A percentile compares a stretch with the other conserved stretches of the same genome.
Conservation (phyloP, 108 stramenopile species). For the Tribonema minus region DNA sequence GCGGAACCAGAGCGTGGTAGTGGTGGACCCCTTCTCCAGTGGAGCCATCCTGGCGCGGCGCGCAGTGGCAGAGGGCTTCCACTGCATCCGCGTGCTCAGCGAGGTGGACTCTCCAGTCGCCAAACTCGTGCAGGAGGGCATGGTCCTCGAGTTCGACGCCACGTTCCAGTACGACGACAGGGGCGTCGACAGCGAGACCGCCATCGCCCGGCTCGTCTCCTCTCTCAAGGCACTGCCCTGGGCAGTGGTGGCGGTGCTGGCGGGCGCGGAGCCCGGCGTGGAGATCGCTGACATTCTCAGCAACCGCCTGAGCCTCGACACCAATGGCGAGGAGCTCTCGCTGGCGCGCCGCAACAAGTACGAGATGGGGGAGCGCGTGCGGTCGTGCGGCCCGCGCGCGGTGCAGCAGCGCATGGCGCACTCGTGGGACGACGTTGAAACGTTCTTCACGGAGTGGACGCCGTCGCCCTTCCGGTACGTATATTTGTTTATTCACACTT, state of each 20-base stretch:
- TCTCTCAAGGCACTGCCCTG: constrained; percentile 29
- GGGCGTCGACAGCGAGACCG: constrained; percentile 27
- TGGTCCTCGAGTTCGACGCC: constrained; percentile 38
- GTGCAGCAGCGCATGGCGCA: constrained; percentile 71
- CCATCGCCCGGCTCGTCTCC: constrained; percentile 15
- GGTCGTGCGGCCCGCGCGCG: constrained; percentile 67
- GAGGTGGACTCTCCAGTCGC: constrained; percentile 55
- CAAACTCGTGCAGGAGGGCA: constrained; percentile 43
- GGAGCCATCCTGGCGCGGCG: constrained; percentile 37
- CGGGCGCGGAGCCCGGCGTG: constrained; percentile 54
- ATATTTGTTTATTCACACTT: too few species aligned
- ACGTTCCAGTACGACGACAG: constrained; percentile 52
- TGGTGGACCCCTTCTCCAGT: constrained; percentile 51
- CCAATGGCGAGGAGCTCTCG: constrained; percentile 73
- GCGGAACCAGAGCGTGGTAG: constrained; percentile 15
- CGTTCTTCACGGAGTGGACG: constrained; percentile 62
- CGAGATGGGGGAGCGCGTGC: constrained; percentile 78
- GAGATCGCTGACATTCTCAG: constrained; percentile 52
- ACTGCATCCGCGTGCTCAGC: constrained; percentile 48
- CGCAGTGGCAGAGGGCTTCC: constrained; percentile 39
- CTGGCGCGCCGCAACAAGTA: constrained; percentile 83
- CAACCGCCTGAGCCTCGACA: constrained; percentile 54
- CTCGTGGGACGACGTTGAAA: constrained; percentile 73
- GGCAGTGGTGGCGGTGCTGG: not conserved
- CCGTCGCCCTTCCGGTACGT: constrained; percentile 23